Evolutionary conservation across 768 basidiomycete genomes (phyloP), one percentile per base, ranked within the genome.

Genomic region (Boletellus ananas): DNA sequence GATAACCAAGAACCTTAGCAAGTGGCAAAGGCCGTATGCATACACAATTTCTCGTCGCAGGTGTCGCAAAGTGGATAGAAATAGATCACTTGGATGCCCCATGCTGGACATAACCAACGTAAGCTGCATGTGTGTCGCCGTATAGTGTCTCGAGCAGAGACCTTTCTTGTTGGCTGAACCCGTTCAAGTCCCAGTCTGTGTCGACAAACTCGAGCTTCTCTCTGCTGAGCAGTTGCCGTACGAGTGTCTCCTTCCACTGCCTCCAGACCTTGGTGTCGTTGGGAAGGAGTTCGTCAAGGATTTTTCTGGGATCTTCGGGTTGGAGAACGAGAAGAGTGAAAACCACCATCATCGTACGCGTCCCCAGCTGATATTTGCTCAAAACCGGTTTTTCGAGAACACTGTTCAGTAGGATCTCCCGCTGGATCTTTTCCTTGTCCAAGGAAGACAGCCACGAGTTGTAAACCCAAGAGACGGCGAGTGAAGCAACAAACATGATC

Each of bases 381-480:
- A 65, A 45, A 21, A 23, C 8, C 2, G 67, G 66, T 0, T 43
- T 45, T 27, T 51, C 29, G 33, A 68, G 63, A 6, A 68, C 65
- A 1, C 40, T 54, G 20, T 57, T 21, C 11, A 69, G 16, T 6
- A 69, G 17, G 11, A 70, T 49, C 18, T 57, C 43, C 21, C 51
- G 58, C 50, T 72, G 61, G 9, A 61, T 54, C 36, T 55, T 58
- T 13, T 64, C 67, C 46, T 55, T 67, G 41, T 78, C 72, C 69
- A 76, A 56, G 8, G 66, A 68, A 3, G 71, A 65, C 1, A 72
- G 44, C 58, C 61, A 71, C 10, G 61, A 63, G 38, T 70, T 72
- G 43, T 72, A 71, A 3, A 54, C 18, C 68, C 68, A 71, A 13
- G 71, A 72, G 29, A 69, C 62, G 13, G 49, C 63, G 7, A 72